Evolutionary conservation across 2,329 filamentous ascomycete genomes (phyloP).

Genomic region (Alternaria infectoria): DNA sequence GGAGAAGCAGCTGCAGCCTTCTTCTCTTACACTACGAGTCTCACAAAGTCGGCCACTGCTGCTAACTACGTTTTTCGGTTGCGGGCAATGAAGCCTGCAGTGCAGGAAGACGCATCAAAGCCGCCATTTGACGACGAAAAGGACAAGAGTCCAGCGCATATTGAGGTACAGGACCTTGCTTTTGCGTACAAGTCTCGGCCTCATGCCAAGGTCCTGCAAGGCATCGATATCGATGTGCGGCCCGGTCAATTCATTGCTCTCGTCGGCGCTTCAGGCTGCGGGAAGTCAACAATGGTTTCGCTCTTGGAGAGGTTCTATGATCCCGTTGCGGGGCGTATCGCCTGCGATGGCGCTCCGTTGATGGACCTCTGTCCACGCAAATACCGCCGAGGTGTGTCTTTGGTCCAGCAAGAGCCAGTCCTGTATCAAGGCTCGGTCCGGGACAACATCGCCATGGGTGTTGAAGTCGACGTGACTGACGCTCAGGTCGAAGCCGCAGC

Average conservation of each 20-base stretch:
- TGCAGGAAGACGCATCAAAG: slow-evolving; percentile 45
- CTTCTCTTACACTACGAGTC: slow-evolving; percentile 92
- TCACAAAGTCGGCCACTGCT: slow-evolving; percentile 93
- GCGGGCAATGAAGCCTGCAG: slow-evolving; percentile 45
- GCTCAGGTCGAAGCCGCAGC: slow-evolving; percentile 77
- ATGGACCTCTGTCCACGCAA: slow-evolving; percentile 76
- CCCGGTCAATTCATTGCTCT: slow-evolving; percentile 86
- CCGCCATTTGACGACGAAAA: slow-evolving; percentile 40
- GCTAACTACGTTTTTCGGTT: slow-evolving; percentile 63
- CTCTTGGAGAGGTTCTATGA: slow-evolving; percentile 95
- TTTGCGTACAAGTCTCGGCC: slow-evolving; percentile 82
- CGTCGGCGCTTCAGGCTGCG: slow-evolving; percentile 90
- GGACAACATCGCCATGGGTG: slow-evolving; percentile 81
- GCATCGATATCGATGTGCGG: slow-evolving; percentile 69
- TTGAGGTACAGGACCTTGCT: slow-evolving; percentile 68
- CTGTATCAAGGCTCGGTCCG: slow-evolving; percentile 90
- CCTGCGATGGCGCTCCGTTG: slow-evolving; percentile 80
- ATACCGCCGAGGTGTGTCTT: slow-evolving; percentile 81
- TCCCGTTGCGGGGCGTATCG: slow-evolving; percentile 77
- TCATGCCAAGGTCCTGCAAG: slow-evolving; percentile 77
- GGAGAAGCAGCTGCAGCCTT: slow-evolving; percentile 78
- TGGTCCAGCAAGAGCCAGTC: slow-evolving; percentile 94
- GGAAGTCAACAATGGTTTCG: slow-evolving; percentile 91
- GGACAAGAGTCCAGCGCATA: slow-evolving; percentile 42
- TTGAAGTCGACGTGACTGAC: slow-evolving; percentile 72